Percentiles rank a stretch among this genome's conserved stretches.
Evolutionary conservation across 2,329 filamentous ascomycete genomes (phyloP).

Genomic region (Lachnellula cervina): DNA sequence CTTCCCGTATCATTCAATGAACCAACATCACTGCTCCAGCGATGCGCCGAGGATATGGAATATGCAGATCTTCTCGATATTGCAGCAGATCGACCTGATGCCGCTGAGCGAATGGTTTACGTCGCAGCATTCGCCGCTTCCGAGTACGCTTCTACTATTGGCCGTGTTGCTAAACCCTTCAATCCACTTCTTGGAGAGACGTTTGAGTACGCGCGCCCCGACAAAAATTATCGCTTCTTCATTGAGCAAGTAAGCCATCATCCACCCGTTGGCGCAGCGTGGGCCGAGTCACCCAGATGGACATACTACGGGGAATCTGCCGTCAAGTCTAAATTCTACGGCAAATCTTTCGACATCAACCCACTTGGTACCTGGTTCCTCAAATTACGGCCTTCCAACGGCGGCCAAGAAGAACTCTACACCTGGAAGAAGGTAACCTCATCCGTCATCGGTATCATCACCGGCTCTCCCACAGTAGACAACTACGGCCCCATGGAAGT

Average conservation of each 20-base stretch:
- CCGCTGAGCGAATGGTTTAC: conserved; percentile 87
- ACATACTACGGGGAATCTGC: conserved; percentile 96
- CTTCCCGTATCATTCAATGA: conserved; percentile 98
- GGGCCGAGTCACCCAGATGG: conserved; percentile 89
- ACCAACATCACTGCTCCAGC: conserved; percentile 89
- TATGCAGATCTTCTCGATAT: conserved; percentile 89
- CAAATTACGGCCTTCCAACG: conserved; percentile 68
- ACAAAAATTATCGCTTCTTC: conserved; percentile 98
- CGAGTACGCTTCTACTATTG: conserved; percentile 95
- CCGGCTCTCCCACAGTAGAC: conserved; percentile 91
- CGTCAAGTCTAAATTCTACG: conserved; percentile 95
- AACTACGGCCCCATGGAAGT: conserved; percentile 97
- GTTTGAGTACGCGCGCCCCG: conserved; percentile 90
- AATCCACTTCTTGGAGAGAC: conserved; percentile 95
- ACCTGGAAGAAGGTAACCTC: conserved; percentile 99
- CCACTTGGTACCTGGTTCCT: conserved; percentile 97
- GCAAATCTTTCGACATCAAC: conserved; percentile 96
- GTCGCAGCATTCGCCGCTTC: conserved; percentile 94
- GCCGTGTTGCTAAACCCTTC: conserved; percentile 95
- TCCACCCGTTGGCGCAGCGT: conserved; percentile 87
- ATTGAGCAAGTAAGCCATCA: conserved; percentile 98
- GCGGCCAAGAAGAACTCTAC: conserved; percentile 79
- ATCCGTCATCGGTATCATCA: conserved; percentile 97
- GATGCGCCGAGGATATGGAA: conserved; percentile 96
- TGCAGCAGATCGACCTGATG: conserved; percentile 79